Evolutionary conservation across 2,329 filamentous ascomycete species (phyloP).

Genomic region (Aspergillus sp.): DNA sequence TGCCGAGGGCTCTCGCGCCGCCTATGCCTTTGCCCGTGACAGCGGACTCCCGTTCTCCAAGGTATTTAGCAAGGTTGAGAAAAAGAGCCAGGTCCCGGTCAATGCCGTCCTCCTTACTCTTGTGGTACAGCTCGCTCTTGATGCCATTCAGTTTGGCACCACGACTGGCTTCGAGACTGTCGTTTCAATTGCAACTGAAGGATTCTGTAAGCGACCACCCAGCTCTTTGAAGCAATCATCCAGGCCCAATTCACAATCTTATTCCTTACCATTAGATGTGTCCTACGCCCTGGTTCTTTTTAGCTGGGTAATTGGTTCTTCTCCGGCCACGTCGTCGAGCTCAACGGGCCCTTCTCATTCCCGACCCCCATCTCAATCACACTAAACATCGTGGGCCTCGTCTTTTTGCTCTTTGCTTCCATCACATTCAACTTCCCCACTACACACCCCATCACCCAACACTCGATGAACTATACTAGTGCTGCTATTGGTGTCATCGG

Average conservation of each 20-base stretch:
- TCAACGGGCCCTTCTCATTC: conserved; percentile 42
- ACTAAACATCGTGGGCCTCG: conserved; percentile 52
- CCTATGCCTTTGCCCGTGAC: conserved; percentile 52
- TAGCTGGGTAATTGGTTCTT: conserved; percentile 50
- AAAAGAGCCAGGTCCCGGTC: conserved; percentile 49
- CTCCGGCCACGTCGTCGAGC: conserved; percentile 43
- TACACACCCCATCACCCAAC: conserved; percentile 49
- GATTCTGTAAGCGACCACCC: conserved; percentile 58
- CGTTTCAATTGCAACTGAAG: conserved; percentile 57
- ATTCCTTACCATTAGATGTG: conserved; percentile 40
- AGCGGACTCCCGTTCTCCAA: conserved; percentile 54
- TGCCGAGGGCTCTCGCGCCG: conserved; percentile 48
- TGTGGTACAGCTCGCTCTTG: conserved; percentile 53
- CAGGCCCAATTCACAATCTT: not conserved
- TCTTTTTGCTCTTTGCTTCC: conserved; percentile 55
- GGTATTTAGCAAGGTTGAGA: conserved; percentile 48
- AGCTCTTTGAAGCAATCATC: no score
- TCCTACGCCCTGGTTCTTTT: conserved; percentile 59
- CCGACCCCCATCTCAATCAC: conserved; percentile 45
- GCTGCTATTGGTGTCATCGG: conserved; percentile 58
- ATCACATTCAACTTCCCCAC: conserved; percentile 60
- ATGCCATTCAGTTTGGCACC: conserved; percentile 57
- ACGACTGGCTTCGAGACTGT: conserved; percentile 58
- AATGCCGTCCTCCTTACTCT: conserved; percentile 50
- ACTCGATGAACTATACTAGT: conserved; percentile 61